Evolutionary conservation across 768 basidiomycete species (phyloP).

Genomic region (Arthromyces matolae): DNA sequence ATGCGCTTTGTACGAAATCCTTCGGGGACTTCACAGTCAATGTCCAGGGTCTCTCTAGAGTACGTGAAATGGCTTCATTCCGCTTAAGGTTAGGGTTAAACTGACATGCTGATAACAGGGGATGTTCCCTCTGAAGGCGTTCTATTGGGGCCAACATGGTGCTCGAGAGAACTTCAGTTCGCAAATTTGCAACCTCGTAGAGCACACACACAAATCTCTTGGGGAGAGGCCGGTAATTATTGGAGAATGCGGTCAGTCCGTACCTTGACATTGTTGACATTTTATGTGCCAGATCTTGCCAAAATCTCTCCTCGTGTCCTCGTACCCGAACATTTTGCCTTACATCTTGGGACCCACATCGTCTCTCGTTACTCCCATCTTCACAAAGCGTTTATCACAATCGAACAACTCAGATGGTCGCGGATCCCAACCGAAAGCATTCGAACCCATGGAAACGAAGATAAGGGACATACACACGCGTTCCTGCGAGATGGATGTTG

Average conservation of each 20-base stretch:
- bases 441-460: slow-evolving; percentile 28
- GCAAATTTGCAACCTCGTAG: slow-evolving; percentile 78
- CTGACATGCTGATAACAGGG: too few species aligned
- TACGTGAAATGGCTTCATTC: slow-evolving; percentile 30
- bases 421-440: slow-evolving; percentile 57
- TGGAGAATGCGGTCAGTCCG: slow-evolving; percentile 92
- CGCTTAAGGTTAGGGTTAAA: too few species aligned
- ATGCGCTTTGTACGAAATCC: slow-evolving; percentile 79
- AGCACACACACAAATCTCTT: slow-evolving; percentile 61
- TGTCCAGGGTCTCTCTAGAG: slow-evolving; percentile 88
- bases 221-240: slow-evolving; percentile 84
- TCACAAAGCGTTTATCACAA: slow-evolving; percentile 60
- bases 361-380: slow-evolving; percentile 79
- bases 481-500: slow-evolving; percentile 79
- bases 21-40: slow-evolving; percentile 88
- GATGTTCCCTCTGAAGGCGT: slow-evolving; percentile 72
- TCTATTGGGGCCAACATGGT: slow-evolving; percentile 86
- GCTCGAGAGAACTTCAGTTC: slow-evolving; percentile 77
- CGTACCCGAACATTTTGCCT: slow-evolving; percentile 77
- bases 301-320: slow-evolving; percentile 89
- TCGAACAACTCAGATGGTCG: slow-evolving; percentile 83
- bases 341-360: slow-evolving; percentile 82
- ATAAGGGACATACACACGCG: slow-evolving; percentile 64
- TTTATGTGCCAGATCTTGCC: slow-evolving; percentile 85
- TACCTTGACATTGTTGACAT: too few species aligned